Base-by-base conservation (phyloP, 306 rosid genomes). In the Vigna reflexopilosa region DNA sequence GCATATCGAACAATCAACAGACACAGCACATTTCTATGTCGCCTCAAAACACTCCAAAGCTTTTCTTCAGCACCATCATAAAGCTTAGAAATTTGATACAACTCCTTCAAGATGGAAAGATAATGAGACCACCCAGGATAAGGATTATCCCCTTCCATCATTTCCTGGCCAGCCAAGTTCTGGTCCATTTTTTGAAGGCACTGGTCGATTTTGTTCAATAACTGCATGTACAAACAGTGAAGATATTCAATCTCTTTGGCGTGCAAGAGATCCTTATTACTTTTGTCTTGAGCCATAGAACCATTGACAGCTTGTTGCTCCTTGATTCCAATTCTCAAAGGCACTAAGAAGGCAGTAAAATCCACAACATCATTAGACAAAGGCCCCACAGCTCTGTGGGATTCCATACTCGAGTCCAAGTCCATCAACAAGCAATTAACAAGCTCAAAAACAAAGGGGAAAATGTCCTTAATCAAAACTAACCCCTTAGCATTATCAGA, bases 51-150 rank as follows among this genome's bases (percentile, higher is more conserved):
- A 1, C 34, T 61, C 95, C 92, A 83, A 59, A 95, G 87, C 64
- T 82, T 76, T 68, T 79, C 89, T 79, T 89, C 90, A 42, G 89
- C 91, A 7, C 88, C 92, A 44, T 79, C 79, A 82, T 87, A 89
- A 26, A 92, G 86, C 83, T 83, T 80, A 62, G 93, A 90, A 34
- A 84, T 80, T 62, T 76, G 79, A 82, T 86, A 49, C 86, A 92
- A 79, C 44, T 92, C 97, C 87, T 89, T 92, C 81, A 95, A 79
- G 62, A 95, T 84, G 62, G 92, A 61, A 73, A 95, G 95, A 89
- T 92, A 92, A 70, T 90, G 93, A 72, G 97, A 88, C 93, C 97
- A 91, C 2, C 90, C 91, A 0, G 85, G 40, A 73, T 70, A 86
- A 50, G n/a, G 32, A 51, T 32, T 14, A 44, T 88, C 88, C 72